These are phyloP conservation scores for Eimeria necatrix DNA, from an alignment of 169 alveolate genomes.

Conservation along the genomic window DNA sequence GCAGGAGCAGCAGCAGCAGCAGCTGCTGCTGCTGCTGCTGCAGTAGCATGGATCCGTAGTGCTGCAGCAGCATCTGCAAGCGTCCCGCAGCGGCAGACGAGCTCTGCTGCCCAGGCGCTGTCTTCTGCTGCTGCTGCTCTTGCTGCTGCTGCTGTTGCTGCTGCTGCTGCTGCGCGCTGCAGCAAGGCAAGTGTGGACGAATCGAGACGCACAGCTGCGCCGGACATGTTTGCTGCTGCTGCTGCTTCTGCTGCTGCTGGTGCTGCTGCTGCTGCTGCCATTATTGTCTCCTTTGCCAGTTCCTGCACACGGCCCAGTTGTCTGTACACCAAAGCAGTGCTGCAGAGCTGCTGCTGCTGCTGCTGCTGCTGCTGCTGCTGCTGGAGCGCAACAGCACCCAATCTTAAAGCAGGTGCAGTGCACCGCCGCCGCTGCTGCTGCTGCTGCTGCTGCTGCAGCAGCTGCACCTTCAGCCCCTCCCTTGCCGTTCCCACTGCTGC, in stretches of 20 bases:
- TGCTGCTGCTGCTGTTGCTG: too few species aligned
- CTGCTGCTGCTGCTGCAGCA: background rate
- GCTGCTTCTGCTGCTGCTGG: background rate
- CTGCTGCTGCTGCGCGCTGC: background rate
- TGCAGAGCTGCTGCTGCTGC: too few species aligned
- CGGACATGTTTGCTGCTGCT: too few species aligned
- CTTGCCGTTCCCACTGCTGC: background rate
- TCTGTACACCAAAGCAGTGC: background rate
- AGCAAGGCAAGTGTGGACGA: background rate
- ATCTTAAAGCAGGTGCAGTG: background rate
- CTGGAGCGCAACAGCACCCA: background rate
- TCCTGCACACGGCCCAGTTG: background rate
- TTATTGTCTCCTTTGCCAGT: background rate
- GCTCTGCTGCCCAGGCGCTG: background rate
- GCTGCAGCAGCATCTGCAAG: background rate
- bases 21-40: background rate
- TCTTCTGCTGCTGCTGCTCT: background rate
- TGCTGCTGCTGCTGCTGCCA: background rate
- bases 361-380: background rate
- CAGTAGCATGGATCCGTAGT: background rate
- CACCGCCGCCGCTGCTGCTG: background rate
- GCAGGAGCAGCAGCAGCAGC: background rate
- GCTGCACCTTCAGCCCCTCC: too few species aligned
- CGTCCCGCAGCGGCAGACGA: constrained; percentile 1
- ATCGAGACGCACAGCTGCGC: background rate